Base-by-base conservation (phyloP, 2,329 filamentous ascomycete species). In the Metarhizium brunneum region DNA sequence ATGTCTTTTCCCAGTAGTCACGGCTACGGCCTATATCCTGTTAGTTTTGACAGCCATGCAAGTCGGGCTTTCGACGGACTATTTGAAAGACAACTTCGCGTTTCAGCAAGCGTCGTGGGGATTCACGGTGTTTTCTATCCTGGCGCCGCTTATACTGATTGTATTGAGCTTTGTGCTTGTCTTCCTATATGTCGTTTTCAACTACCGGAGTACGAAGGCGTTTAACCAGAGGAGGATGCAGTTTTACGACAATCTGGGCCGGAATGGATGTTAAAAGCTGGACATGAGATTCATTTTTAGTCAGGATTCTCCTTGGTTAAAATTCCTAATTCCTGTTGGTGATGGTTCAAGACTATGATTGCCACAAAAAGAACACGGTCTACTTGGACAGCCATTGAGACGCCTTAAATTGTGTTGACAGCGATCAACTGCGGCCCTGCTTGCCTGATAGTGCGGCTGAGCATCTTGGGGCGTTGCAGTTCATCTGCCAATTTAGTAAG, bases 41-140 rank as follows among this genome's bases (percentile, higher is more conserved):
- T 60, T 80, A 14, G 66, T 77, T 10, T 64, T 81, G 47, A 73
- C 73, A 3, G 76, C 76, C 0, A 76, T 80, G 73, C 76, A 81
- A 63, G 73, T 78, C 10, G 75, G 74, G 0, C 59, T 78, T 10
- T 66, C 68, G 2, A 75, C 70, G 0, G 59, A 68, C 2, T 50
- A 53, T 25, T 65, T 77, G 2, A 53, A 47, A 0, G 58, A 64
- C 0, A 73, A 69, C 56, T 13, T 53, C 0, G 55, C 60, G 0
- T 81, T 81, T 60, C 71, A 76, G 59, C 53, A 57, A 3, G 74
- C 69, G 0, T 72, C 72, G 2, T 76, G 75, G 56, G 76, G 76
- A 0, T 79, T 81, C 54, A 72, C 75, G 4, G 63, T 79, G 3
- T 77, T 79, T 54, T 67, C 74, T 0, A 76, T 78, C 40, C 11